Conservation (phyloP, 768 basidiomycete genomes). For the Pulveroboletus sp. region DNA sequence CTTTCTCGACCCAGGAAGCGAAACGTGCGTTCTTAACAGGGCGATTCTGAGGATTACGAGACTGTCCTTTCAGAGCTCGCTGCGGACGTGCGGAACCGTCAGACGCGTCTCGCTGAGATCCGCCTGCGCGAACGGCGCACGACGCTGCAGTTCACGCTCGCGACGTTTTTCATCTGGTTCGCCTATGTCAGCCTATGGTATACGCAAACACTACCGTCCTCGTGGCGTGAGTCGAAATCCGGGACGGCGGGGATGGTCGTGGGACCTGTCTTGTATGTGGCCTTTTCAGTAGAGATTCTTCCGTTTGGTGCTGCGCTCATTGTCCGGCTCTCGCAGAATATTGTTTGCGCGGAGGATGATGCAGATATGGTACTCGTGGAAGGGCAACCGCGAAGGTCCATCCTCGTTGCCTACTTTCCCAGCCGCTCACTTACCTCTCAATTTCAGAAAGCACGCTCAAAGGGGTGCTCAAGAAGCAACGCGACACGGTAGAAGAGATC, state of each 20-base stretch:
- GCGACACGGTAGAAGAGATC: slow-evolving; percentile 86
- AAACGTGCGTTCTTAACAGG: slow-evolving; percentile 6
- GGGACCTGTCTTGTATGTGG: slow-evolving; percentile 74
- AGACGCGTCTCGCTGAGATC: slow-evolving; percentile 73
- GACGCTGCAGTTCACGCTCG: slow-evolving; percentile 71
- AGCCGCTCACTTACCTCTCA: background rate
- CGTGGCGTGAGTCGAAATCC: slow-evolving; percentile 23
- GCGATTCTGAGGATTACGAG: slow-evolving; percentile 63
- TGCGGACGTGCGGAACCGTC: slow-evolving; percentile 65
- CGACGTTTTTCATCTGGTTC: slow-evolving; percentile 71
- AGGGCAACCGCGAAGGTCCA: slow-evolving; percentile 74
- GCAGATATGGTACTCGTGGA: slow-evolving; percentile 78
- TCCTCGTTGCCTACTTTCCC: background rate
- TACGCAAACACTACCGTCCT: slow-evolving; percentile 46
- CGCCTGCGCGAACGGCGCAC: slow-evolving; percentile 79
- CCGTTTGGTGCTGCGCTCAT: slow-evolving; percentile 1
- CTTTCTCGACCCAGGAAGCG: too few species aligned
- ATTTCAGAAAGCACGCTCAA: slow-evolving; percentile 73
- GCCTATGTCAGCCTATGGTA: slow-evolving; percentile 75
- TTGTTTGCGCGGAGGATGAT: slow-evolving; percentile 76
- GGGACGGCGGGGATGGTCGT: slow-evolving; percentile 52
- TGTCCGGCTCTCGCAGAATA: slow-evolving; percentile 39
- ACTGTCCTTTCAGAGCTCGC: slow-evolving; percentile 64
- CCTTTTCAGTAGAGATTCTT: background rate
- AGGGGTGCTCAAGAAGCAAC: slow-evolving; percentile 68